A percentile compares a stretch with the other conserved stretches of the same genome.
Evolutionary conservation across 768 basidiomycete genomes (phyloP).

Genomic region (Trametes villosa): DNA sequence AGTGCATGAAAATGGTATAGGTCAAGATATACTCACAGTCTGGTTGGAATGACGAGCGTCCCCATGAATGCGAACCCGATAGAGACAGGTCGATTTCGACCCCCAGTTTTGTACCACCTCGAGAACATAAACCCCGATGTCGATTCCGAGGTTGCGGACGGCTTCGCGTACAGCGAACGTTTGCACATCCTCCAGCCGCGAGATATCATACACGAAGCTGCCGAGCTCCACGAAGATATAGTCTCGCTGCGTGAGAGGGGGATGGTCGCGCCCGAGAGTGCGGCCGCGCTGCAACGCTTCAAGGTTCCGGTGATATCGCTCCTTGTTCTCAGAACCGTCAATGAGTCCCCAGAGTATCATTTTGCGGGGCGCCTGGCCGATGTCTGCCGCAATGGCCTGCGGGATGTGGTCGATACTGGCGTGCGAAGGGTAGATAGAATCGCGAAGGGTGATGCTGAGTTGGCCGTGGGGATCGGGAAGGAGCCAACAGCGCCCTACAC

Average conservation of each 20-base stretch:
- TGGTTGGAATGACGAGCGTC: neutral
- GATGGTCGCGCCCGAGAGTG: neutral
- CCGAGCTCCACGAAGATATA: neutral
- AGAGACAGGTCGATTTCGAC: neutral
- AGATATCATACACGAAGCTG: neutral
- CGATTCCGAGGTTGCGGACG: neutral
- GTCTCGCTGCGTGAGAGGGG: neutral
- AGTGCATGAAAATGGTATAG: neutral
- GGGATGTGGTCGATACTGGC: slow-evolving; percentile 2
- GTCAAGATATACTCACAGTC: neutral
- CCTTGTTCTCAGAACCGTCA: neutral
- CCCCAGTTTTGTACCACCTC: neutral
- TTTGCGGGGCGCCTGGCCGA: neutral
- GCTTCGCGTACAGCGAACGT: neutral
- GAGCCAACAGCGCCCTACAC: neutral
- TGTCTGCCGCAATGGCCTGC: neutral
- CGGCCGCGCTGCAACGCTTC: neutral
- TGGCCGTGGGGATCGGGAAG: neutral
- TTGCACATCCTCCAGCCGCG: neutral
- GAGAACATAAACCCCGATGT: neutral
- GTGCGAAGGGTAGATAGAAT: neutral
- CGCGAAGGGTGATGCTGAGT: neutral
- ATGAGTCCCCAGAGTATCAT: neutral
- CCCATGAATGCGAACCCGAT: neutral
- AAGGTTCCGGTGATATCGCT: neutral